Percentiles rank a stretch among this genome's conserved stretches.
phyloP scores from a whole-genome alignment of 2,329 filamentous ascomycete genomes.

The Neonectria punicea region DNA sequence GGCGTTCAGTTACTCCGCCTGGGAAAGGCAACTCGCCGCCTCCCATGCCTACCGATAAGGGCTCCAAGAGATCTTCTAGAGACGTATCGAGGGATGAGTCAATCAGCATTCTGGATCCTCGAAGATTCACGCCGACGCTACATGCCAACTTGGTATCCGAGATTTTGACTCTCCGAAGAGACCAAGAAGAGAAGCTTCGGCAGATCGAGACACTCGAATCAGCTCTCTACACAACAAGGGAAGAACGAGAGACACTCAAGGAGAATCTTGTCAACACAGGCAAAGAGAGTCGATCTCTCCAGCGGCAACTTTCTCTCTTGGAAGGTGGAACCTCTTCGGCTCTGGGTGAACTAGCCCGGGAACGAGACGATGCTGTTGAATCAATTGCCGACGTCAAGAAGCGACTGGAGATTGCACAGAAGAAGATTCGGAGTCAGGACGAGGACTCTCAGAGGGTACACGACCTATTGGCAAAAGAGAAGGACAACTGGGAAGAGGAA shows the following conservation, averaged over 20 bases:
- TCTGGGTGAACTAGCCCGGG: conserved; percentile 82
- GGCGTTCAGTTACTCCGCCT: conserved; percentile 74
- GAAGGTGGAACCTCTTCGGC: conserved; percentile 91
- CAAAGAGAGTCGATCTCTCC: conserved; percentile 83
- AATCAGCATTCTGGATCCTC: conserved; percentile 82
- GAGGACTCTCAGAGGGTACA: conserved; percentile 84
- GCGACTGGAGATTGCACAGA: conserved; percentile 81
- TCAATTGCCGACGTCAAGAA: conserved; percentile 76
- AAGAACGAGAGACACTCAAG: conserved; percentile 79
- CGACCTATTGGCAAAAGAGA: conserved; percentile 84
- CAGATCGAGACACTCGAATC: conserved; percentile 87
- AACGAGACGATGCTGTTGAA: conserved; percentile 86
- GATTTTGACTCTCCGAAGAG: conserved; percentile 85
- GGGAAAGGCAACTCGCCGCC: conserved; percentile 68
- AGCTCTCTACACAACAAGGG: conserved; percentile 74
- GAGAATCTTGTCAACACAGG: conserved; percentile 69
- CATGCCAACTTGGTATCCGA: conserved; percentile 96
- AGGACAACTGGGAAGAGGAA: conserved; percentile 85
- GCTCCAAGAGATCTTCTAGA: conserved; percentile 63
- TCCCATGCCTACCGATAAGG: conserved; percentile 56
- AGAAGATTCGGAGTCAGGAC: conserved; percentile 81
- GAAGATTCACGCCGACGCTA: conserved; percentile 92
- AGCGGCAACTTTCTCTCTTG: conserved; percentile 85
- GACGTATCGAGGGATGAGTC: conserved; percentile 74
- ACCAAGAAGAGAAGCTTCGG: conserved; percentile 89